Base-by-base conservation (phyloP, 2,329 filamentous ascomycete genomes). In the Periconia macrospinosa region DNA sequence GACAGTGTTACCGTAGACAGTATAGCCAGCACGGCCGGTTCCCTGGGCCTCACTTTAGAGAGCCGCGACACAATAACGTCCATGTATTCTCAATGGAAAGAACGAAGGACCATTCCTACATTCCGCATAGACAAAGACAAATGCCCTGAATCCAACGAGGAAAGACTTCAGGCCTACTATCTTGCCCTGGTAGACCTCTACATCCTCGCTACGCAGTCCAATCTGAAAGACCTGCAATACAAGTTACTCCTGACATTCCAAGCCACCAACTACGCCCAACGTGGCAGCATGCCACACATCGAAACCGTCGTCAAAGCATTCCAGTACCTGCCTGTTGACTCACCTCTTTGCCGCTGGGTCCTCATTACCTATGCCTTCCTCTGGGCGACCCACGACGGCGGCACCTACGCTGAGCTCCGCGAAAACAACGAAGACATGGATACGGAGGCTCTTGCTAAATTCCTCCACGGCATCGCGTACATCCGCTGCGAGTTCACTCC, bases 341-440 rank as follows among this genome's bases (percentile, higher is more conserved):
- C 53, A 11, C 48, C 49, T 3, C 53, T 65, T 8, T 65, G 62
- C 33, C 40, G 47, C 9, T 65, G 62, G 62, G 43, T 63, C 11
- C 47, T 50, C n/a, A 55, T 57, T 10, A 17, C 62, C 1, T 60
- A 50, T 23, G 47, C 52, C 17, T 60, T 58, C 17, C 42, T 58
- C 18, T 62, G 60, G 62, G 18, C 20, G 11, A 60, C 53, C 13
- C 43, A 52, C 9, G 20, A 40, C 3, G 35, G 50, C 2, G 47
- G 50, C 3, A 41, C 51, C 1, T 61, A 53, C 45, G 27, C 54
- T 6, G 18, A 41, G 0, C 56, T 63, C 15, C 30, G 55, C 30
- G 14, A 27, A 15, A 18, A 47, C 3, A 35, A 54, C 15, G 19
- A 40, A 1, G 27, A 30, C 15, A 6, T 52, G 14, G 43, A 55